Percentiles rank a stretch among this genome's conserved stretches.
Evolutionary conservation across 2,329 filamentous ascomycete species (phyloP).

Genomic region (Orbilia javanica): DNA sequence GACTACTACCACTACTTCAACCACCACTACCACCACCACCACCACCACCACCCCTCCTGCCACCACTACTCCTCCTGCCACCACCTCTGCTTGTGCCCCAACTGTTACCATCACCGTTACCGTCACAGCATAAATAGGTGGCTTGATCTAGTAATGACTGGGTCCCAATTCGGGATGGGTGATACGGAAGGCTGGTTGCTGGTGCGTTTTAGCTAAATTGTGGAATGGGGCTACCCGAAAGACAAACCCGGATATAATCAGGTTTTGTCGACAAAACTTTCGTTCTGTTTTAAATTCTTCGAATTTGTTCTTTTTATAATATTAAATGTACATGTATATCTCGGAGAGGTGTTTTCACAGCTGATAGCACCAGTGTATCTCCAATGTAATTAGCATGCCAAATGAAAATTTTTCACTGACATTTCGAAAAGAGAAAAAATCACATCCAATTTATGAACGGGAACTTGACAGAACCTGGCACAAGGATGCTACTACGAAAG

Average conservation of each 20-base stretch:
- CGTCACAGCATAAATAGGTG: constrained; percentile 1
- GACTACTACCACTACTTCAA: constrained; percentile 13
- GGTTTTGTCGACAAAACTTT: background rate
- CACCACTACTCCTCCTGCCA: background rate
- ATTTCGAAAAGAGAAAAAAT: too few relatives aligned
- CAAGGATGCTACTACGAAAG: too few relatives aligned
- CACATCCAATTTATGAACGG: too few relatives aligned
- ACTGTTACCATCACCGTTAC: constrained; percentile 27
- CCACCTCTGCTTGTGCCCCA: constrained; percentile 1
- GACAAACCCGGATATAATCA: background rate
- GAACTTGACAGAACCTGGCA: too few relatives aligned
- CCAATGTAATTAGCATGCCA: constrained; percentile 8
- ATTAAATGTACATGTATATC: constrained; percentile 17
- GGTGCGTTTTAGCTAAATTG: background rate
- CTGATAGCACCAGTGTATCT: background rate
- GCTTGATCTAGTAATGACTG: background rate
- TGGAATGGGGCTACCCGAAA: background rate
- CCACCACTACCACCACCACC: constrained; percentile 6
- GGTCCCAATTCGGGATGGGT: background rate
- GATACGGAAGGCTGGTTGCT: background rate
- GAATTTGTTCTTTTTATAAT: background rate
- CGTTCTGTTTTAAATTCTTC: background rate
- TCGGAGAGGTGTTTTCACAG: background rate
- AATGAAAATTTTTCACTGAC: background rate
- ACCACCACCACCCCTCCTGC: background rate